Percentiles rank a stretch among this genome's conserved stretches.
phyloP scores from a whole-genome alignment of 371 early-diverging fungal species.

The Conidiobolus incongruus region DNA sequence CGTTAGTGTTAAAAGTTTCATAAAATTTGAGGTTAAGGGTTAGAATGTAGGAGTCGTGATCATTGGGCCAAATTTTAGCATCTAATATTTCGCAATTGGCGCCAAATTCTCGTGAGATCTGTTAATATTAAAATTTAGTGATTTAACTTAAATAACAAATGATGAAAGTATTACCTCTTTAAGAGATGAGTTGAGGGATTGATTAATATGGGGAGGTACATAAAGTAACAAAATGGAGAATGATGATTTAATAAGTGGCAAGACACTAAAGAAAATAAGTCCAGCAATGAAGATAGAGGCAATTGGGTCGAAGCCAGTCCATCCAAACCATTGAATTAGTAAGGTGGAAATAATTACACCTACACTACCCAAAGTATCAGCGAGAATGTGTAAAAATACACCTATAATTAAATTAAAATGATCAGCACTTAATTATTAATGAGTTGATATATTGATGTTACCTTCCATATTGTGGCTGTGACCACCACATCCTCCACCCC shows the following conservation, averaged over 20 bases:
- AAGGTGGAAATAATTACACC: constrained; percentile 85
- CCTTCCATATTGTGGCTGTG: constrained; percentile 55
- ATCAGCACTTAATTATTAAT: too few relatives aligned
- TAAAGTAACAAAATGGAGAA: constrained; percentile 30
- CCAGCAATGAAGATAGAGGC: constrained; percentile 82
- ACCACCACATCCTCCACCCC: constrained; percentile 5
- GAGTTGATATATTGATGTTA: constrained; percentile 5
- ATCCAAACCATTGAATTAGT: constrained; percentile 71
- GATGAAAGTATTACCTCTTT: too few relatives aligned
- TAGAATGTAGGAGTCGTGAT: background rate
- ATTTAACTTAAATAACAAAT: too few relatives aligned
- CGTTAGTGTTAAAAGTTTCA: too few relatives aligned
- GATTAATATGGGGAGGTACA: constrained; percentile 15
- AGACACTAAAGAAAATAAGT: constrained; percentile 61
- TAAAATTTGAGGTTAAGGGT: background rate
- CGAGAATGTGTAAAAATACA: constrained; percentile 85
- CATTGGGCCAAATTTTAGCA: constrained; percentile 4
- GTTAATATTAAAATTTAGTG: too few relatives aligned
- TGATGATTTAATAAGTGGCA: constrained; percentile 59
- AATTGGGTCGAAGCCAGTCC: constrained; percentile 88
- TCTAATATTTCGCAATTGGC: constrained; percentile 1
- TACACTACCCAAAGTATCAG: constrained; percentile 87
- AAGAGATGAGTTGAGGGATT: background rate
- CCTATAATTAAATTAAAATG: constrained; percentile 15
- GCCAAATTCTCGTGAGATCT: too few relatives aligned